Evolutionary conservation across 2,329 filamentous ascomycete genomes (phyloP), one percentile per base, ranked within the genome.

Genomic region (Waltergamsia citrina): DNA sequence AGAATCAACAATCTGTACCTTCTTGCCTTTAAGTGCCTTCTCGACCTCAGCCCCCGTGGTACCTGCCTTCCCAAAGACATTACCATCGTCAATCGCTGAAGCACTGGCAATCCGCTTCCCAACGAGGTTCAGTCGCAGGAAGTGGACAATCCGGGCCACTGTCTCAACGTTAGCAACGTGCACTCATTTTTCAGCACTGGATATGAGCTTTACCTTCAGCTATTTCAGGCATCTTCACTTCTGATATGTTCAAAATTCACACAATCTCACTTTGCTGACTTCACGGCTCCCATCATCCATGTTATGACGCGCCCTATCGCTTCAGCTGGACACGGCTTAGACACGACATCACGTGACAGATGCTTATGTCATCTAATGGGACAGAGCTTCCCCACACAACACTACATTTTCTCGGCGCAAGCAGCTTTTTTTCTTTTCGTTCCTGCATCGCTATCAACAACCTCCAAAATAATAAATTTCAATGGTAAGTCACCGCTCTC

Each of bases 11-110:
- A 29, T 8, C 10, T 22, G 5, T 33, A 66, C 64, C 50, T 77
- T 85, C 49, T 83, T 90, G 5, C 85, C 86, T 4, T 69, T 69
- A 50, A 95, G 65, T 2, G 81, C 78, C 35, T 74, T 70, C 45
- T 84, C 67, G 41, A 98, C 87, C 20, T 80, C 81, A 0, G 73
- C 57, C 1, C 81, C 85, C 14, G 73, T 85, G 0, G 84, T 93
- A 20, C 88, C 87, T 15, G 78, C 87, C 59, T 96, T 95, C 45
- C 88, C 87, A 57, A 88, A 98, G 6, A 98, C 72, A 51, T 83
- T 90, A 46, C 67, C 64, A 60, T 98, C 90, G 48, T 94, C 80
- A 41, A 80, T 70, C 10, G 85, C 81, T 17, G 71, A 65, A 35
- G 85, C 81, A 26, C 71, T 73, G 30, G 69, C 62, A 40, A 98